Conservation (phyloP, 345 rosid species). For the Sonneratia caseolaris region DNA sequence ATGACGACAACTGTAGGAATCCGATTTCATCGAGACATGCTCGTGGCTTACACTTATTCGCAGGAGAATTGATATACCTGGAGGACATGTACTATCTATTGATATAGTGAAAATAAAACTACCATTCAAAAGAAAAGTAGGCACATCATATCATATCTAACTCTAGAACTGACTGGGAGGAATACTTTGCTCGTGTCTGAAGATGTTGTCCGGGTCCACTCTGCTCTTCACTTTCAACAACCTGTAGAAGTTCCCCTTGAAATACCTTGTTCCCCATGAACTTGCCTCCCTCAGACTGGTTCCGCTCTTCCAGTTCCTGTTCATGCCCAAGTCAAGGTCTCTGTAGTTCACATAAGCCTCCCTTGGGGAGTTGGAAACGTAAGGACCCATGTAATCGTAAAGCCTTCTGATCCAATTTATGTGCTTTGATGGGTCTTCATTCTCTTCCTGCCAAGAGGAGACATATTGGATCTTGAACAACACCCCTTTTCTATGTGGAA, state of each 20-base stretch:
- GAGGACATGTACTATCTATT: too few relatives aligned
- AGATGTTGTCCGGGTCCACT: slow-evolving; percentile 18
- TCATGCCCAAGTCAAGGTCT: slow-evolving; percentile 23
- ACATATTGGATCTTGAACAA: slow-evolving; percentile 22
- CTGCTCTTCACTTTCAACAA: slow-evolving; percentile 14
- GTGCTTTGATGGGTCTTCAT: slow-evolving; percentile 7
- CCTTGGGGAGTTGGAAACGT: slow-evolving; percentile 21
- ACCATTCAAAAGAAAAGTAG: too few relatives aligned
- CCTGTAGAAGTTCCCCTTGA: slow-evolving; percentile 14
- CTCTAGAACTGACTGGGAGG: slow-evolving; percentile 6
- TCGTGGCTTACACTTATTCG: too few relatives aligned
- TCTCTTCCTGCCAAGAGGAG: slow-evolving; percentile 15
- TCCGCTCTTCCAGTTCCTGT: slow-evolving; percentile 5
- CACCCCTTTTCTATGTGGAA: background rate
- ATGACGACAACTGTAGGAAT: too few relatives aligned
- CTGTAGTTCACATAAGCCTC: slow-evolving; percentile 27
- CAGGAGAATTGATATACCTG: too few relatives aligned
- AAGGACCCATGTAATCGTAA: slow-evolving; percentile 22
- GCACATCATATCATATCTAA: too few relatives aligned
- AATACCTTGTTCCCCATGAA: slow-evolving; percentile 13
- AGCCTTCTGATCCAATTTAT: slow-evolving; percentile 21
- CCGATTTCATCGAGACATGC: too few relatives aligned
- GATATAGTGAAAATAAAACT: too few relatives aligned
- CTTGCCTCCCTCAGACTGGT: slow-evolving; percentile 7
- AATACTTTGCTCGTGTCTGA: slow-evolving; percentile 20